Base-by-base conservation (phyloP, 108 stramenopile species). In the Mediolabrus comicus region DNA sequence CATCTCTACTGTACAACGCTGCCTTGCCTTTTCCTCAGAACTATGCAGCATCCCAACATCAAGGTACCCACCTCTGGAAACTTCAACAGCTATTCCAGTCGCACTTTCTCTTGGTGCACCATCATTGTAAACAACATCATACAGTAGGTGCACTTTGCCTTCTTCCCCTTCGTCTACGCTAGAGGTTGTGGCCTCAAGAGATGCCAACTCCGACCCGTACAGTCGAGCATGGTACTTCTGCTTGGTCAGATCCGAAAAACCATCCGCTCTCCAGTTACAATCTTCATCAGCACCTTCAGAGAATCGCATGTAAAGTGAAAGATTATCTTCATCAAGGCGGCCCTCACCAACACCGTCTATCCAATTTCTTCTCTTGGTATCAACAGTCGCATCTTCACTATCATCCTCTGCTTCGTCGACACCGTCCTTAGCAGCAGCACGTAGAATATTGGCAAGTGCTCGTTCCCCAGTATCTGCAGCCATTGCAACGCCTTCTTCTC, bases 201-300 rank as follows among this genome's bases (percentile, higher is more conserved):
- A 46, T 61, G 78, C 71, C 8, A 77, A 38, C 30, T 80, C 75
- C n/a, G 84, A 76, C 41, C 84, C 79, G 63, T 84, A 79, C 22
- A 89, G 68, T 8, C 24, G 54, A 35, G 83, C 79, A 28, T 62
- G 83, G 62, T 88, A 79, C 39, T 85, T 80, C 62, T 84, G 86
- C 41, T 84, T 89, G 0, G 91, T 78, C 19, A 95, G 41, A 72
- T 95, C 94, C 24, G 61, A 51, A 49, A 92, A 76, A 4, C 94
- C 94, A 46, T 92, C 89, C 13, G 72, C 29, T 56, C 62, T 80
- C 90, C 87, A 92, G 14, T 80, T 59, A 25, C 49, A 78, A 24
- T 91, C 89, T 61, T 92, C 89, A 29, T 92, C 90, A 0, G 71
- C 88, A 11, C 94, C 94, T 66, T 95, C 94, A 9, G 91, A 95